Evolutionary conservation across 1,284 basidiomycete genomes (phyloP), one percentile per base, ranked within the genome.

Genomic region (Moniliella sp.): DNA sequence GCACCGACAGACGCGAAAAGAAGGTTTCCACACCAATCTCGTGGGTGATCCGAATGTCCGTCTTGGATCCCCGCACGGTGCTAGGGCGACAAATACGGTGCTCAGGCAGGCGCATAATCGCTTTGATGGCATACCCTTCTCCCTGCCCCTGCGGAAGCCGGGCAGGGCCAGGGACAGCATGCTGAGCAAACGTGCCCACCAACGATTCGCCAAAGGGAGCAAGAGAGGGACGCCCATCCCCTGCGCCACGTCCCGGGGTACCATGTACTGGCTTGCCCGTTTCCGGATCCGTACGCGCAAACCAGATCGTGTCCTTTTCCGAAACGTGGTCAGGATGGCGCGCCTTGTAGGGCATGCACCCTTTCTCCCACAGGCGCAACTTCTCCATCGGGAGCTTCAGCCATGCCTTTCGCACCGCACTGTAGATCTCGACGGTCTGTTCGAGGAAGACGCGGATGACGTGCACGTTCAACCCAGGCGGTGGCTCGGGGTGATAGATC

Each of bases 371-470:
- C 8, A 59, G 34, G 5, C 50, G 40, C 25, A 51, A 36, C 42
- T 55, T 59, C 17, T 59, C 54, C 15, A 36, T 35, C 2, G 54
- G 56, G 4, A 50, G 34, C 25, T 41, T 39, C 33, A 50, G 35
- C 54, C 52, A 56, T 14, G 42, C 45, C 30, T 46, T 46, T 12
- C 46, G 39, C 1, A 38, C 25, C 1, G 47, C 40, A 27, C 43
- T 49, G 40, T 48, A 54, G 5, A 59, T 38, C 43, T 59, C 56
- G 28, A 54, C 47, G 2, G 44, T 50, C 37, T 59, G 54, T 34
- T 59, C 55, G 19, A 57, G 23, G 30, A 55, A 51, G 27, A 57
- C 50, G 27, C 52, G 42, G 18, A 47, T 32, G 21, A 51, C 40
- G 32, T 54, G 52, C 7, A 59, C 50, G 32, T 40, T 54, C 31